Evolutionary conservation across 345 rosid species (phyloP), one percentile per base, ranked within the genome.

Genomic region (Boechera stricta): DNA sequence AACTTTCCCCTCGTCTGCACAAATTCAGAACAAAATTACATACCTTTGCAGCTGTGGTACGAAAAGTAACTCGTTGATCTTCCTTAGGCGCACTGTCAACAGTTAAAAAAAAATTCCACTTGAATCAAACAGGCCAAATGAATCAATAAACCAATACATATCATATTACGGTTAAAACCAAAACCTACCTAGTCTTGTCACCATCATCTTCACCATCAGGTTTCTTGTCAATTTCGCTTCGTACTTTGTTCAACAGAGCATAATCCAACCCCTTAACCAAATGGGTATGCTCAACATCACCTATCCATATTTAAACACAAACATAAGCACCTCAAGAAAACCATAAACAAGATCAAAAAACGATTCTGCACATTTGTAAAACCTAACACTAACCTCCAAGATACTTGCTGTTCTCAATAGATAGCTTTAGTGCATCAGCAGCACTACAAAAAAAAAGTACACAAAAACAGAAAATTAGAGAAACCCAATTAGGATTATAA

Each of bases 341-440:
- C 36, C 8, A 36, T 7, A 21, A 21, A 15, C 12, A 21, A 53
- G 36, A 8, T 49, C 15, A 35, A 42, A 52, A 4, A 58, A 15
- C 6, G 2, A 18, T 2, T n/a, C 2, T 39, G n/a, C 44, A 9
- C 21, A 5, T 32, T 45, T 5, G 9, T 21, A 7, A 3, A 33
- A 26, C 10, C 38, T 15, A 80, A 77, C 38, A 83, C 91, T 3
- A 64, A 92, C 98, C 98, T 94, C 98, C 98, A 53, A 94, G 98
- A 80, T 89, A 94, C 91, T 94, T 94, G 92, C 98, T 92, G 88
- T 92, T 90, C 86, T 94, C 98, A 4, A 94, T 94, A 31, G 97
- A 90, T 66, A 94, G 64, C 89, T 92, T 90, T 4, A 90, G 79
- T 16, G 91, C 97, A 49, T 92, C 98, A 31, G 97, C 89, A 39